phyloP scores from a whole-genome alignment of 441 rosid genomes.

The Euphorbia schlechtendalii region DNA sequence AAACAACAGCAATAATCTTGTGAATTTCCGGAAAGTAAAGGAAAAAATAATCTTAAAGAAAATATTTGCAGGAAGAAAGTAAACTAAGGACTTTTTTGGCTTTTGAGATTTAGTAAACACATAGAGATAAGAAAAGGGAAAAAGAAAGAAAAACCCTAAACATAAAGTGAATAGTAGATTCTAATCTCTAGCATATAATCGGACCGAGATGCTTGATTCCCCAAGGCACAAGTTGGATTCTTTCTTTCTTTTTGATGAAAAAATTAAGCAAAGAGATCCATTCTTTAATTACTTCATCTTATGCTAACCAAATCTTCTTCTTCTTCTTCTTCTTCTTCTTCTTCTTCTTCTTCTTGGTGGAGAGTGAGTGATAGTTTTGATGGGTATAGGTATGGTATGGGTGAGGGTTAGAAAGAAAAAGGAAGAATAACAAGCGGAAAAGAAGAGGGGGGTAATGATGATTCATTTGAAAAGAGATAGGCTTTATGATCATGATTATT shows the following conservation, averaged over 20 bases:
- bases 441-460: conserved; percentile 46
- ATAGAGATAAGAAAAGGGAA: not conserved
- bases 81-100: not conserved
- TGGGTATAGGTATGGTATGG: conserved; percentile 22
- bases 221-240: conserved; percentile 31
- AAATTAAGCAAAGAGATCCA: conserved; percentile 16
- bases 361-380: conserved; percentile 1
- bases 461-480: conserved; percentile 31
- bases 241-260: not conserved
- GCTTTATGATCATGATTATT: conserved; percentile 56
- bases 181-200: conserved; percentile 28
- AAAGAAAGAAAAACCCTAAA: conserved; percentile 5
- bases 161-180: not conserved
- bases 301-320: not conserved
- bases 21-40: too few species aligned
- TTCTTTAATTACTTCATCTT: not conserved
- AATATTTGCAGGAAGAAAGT: not conserved
- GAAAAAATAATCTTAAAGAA: too few species aligned
- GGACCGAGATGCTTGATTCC: conserved; percentile 71
- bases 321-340: conserved; percentile 12
- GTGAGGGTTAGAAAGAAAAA: conserved; percentile 15
- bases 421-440: conserved; percentile 2
- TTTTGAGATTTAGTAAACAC: not conserved
- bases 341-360: not conserved
- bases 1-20: too few species aligned